These are phyloP conservation scores for Diutina ranongensis DNA, from an alignment of 1,139 yeast genomes.

Conservation along the genomic window DNA sequence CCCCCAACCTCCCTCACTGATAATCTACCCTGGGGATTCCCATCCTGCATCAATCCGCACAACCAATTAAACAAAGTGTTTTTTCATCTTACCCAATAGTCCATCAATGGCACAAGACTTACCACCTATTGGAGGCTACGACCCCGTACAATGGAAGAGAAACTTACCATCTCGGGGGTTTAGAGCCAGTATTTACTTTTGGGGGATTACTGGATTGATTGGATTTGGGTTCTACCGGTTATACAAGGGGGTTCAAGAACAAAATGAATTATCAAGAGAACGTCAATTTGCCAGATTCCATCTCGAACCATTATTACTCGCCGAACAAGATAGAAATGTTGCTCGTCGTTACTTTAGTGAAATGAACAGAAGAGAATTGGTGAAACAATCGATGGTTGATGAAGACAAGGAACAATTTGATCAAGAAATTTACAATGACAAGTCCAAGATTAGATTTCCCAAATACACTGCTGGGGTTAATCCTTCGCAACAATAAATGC, in stretches of 20 bases:
- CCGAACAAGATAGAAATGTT: slow-evolving; percentile 72
- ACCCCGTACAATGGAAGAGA: slow-evolving; percentile 83
- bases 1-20: too few species aligned
- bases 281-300: slow-evolving; percentile 68
- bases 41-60: background rate
- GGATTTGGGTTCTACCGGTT: slow-evolving; percentile 64
- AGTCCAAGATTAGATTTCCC: slow-evolving; percentile 35
- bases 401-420: slow-evolving; percentile 31
- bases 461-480: slow-evolving; percentile 31
- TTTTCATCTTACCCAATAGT: slow-evolving; percentile 1
- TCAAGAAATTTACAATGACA: slow-evolving; percentile 33
- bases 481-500: slow-evolving; percentile 15
- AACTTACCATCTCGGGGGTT: slow-evolving; percentile 79
- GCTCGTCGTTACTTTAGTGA: slow-evolving; percentile 66
- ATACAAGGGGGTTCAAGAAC: slow-evolving; percentile 62
- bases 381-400: slow-evolving; percentile 31
- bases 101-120: slow-evolving; percentile 50
- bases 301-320: slow-evolving; percentile 63
- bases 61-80: background rate
- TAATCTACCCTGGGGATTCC: background rate
- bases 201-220: slow-evolving; percentile 51
- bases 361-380: slow-evolving; percentile 52
- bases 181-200: slow-evolving; percentile 62
- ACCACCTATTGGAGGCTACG: slow-evolving; percentile 84
- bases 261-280: slow-evolving; percentile 67